A percentile compares a stretch with the other conserved stretches of the same genome.
These are phyloP conservation scores for Blastocystis hominis DNA, from an alignment of 352 stramenopile species.

Conservation along the genomic window DNA sequence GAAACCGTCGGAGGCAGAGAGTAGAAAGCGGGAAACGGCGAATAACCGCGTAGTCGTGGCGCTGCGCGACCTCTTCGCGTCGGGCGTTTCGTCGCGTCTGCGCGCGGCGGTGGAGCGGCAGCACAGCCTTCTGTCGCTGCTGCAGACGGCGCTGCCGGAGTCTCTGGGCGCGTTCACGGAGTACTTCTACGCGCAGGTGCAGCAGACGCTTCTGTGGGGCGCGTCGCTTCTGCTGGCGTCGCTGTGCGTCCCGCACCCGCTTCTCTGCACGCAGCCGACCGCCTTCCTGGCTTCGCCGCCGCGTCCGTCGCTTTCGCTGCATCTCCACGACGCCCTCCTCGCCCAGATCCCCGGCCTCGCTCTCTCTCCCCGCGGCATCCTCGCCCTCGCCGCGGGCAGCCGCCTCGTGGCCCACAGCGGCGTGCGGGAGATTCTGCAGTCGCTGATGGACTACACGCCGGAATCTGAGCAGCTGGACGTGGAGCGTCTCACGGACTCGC, in stretches of 20 bases:
- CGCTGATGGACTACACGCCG: neutral
- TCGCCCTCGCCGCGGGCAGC: neutral
- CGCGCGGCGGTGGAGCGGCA: neutral
- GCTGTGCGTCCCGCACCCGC: neutral
- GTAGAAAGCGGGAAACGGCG: no score
- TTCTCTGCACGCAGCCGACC: neutral
- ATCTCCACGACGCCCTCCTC: neutral
- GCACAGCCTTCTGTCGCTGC: conserved; percentile 3
- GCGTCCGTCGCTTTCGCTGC: neutral
- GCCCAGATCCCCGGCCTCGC: neutral
- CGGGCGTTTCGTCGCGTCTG: neutral
- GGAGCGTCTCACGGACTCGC: neutral
- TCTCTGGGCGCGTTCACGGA: conserved; percentile 1
- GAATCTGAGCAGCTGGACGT: neutral
- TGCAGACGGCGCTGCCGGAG: neutral
- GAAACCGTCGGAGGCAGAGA: neutral
- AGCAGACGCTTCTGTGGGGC: conserved; percentile 24
- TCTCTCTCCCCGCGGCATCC: neutral
- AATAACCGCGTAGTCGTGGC: no score
- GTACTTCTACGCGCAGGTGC: conserved; percentile 51
- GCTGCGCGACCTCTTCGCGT: no score
- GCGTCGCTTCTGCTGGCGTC: neutral
- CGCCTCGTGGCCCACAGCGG: neutral
- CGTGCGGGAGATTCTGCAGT: neutral
- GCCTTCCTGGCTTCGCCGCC: neutral